A percentile compares a stretch with the other conserved stretches of the same genome.
phyloP scores from a whole-genome alignment of 352 stramenopile genomes.

The Lagenidium giganteum region DNA sequence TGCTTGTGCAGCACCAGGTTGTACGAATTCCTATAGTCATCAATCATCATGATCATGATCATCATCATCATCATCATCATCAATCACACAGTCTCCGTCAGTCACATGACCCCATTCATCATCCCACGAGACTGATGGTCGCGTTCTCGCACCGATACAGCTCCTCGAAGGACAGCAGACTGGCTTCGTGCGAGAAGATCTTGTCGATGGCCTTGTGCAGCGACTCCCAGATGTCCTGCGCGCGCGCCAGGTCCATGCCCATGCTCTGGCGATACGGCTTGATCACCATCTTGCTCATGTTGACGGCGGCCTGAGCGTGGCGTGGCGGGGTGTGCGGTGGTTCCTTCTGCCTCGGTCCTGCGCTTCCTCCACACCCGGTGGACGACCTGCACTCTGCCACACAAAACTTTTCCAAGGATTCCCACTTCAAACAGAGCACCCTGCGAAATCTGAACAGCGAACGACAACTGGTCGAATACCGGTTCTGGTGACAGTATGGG shows the following conservation, averaged over 20 bases:
- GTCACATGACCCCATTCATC: background rate
- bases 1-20: constrained; percentile 99
- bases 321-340: background rate
- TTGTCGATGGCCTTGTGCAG: constrained; percentile 93
- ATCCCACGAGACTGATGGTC: background rate
- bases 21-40: constrained; percentile 97
- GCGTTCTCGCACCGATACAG: constrained; percentile 86
- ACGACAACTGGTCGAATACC: no score
- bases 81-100: background rate
- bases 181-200: constrained; percentile 98
- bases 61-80: no score
- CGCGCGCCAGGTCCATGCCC: constrained; percentile 76
- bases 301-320: background rate
- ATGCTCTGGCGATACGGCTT: constrained; percentile 88
- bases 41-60: no score
- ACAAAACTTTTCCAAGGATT: no score
- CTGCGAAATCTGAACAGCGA: no score
- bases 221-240: constrained; percentile 80
- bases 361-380: background rate
- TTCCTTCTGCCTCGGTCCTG: constrained; percentile 4
- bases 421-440: no score
- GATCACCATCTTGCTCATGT: constrained; percentile 89
- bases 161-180: constrained; percentile 97
- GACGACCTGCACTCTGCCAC: no score
- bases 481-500: no score